Percentiles rank a stretch among this genome's conserved stretches.
Evolutionary conservation across 1,284 basidiomycete genomes (phyloP).

Genomic region (Polyporus tsugae): DNA sequence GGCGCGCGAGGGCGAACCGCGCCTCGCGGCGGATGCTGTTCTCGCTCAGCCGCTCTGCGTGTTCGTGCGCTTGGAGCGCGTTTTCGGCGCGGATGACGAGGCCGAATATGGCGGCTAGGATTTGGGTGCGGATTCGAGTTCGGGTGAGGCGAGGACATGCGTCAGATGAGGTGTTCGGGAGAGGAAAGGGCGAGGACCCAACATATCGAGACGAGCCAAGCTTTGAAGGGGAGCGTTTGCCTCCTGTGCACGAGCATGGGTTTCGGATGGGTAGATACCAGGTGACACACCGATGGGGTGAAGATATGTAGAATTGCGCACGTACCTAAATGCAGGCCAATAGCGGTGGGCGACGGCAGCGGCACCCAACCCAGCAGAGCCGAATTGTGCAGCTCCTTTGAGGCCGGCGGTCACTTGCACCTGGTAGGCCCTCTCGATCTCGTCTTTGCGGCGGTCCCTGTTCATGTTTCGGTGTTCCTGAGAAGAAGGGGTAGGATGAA

Average conservation of each 20-base stretch:
- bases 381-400: constrained; percentile 67
- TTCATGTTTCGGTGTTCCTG: constrained; percentile 31
- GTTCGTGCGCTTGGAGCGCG: constrained; percentile 78
- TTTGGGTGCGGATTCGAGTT: constrained; percentile 33
- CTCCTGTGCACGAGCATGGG: constrained; percentile 51
- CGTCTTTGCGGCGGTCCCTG: constrained; percentile 36
- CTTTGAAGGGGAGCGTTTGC: constrained; percentile 85
- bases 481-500: background rate
- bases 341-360: constrained; percentile 74
- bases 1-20: constrained; percentile 74
- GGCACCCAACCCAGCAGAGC: constrained; percentile 64
- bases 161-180: constrained; percentile 6
- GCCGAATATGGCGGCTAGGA: constrained; percentile 64
- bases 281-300: background rate
- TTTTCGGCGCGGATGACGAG: constrained; percentile 80
- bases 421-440: constrained; percentile 40
- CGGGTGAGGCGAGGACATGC: constrained; percentile 3
- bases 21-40: constrained; percentile 77
- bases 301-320: background rate
- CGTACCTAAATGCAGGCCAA: constrained; percentile 82
- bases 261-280: background rate
- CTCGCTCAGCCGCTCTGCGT: constrained; percentile 69
- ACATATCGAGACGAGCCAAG: constrained; percentile 72
- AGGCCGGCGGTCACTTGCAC: constrained; percentile 37
- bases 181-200: constrained; percentile 32